Conservation (phyloP, 2,329 filamentous ascomycete genomes). For the Neospermospora avenae region DNA sequence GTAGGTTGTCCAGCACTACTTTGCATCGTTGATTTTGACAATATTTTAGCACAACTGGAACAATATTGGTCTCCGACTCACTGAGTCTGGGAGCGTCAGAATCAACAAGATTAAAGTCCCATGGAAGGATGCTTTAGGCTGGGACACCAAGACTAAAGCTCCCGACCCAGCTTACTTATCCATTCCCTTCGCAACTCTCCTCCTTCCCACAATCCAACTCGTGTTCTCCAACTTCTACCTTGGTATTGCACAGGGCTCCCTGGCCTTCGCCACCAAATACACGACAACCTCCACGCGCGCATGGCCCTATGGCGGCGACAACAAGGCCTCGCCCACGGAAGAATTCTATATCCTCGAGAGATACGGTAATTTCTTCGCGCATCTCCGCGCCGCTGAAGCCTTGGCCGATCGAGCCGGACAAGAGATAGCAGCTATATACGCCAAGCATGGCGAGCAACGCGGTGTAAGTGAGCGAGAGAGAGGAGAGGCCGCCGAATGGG, state of each 20-base stretch:
- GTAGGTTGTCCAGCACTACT: conserved; percentile 14
- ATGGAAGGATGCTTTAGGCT: conserved; percentile 61
- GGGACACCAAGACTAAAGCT: conserved; percentile 48
- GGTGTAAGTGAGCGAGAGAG: conserved; percentile 49
- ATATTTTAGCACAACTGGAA: conserved; percentile 54
- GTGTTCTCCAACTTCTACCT: conserved; percentile 66
- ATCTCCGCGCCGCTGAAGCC: conserved; percentile 56
- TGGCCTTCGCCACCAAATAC: conserved; percentile 54
- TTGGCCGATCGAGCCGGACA: conserved; percentile 54
- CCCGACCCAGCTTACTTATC: conserved; percentile 48
- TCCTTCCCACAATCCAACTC: conserved; percentile 61
- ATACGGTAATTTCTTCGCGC: conserved; percentile 62
- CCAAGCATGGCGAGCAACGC: conserved; percentile 40
- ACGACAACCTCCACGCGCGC: conserved; percentile 54
- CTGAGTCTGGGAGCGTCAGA: conserved; percentile 60
- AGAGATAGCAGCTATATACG: conserved; percentile 47
- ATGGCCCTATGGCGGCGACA: conserved; percentile 62
- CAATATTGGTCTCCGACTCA: conserved; percentile 60
- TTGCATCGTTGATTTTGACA: neutral
- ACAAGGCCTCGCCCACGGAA: conserved; percentile 55
- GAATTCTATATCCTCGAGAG: conserved; percentile 64
- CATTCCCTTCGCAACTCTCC: conserved; percentile 53
- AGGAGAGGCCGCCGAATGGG: conserved; percentile 59
- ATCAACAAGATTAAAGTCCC: conserved; percentile 55
- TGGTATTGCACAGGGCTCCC: conserved; percentile 57